phyloP scores from a whole-genome alignment of 1,284 basidiomycete genomes.

The Trichosporon sp. region DNA sequence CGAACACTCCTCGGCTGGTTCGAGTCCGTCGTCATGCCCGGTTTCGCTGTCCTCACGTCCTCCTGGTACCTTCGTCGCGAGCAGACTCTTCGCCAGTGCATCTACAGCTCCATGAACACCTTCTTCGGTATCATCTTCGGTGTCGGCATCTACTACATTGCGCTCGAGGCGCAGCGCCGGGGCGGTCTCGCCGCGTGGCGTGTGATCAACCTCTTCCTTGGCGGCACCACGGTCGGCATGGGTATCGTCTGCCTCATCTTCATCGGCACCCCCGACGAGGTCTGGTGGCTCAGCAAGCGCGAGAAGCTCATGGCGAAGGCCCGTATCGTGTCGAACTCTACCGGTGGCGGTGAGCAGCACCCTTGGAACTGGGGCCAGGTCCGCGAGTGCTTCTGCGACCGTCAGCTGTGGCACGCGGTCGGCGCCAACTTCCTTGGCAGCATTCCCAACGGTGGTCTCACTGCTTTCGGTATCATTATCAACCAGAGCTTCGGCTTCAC shows the following conservation, averaged over 20 bases:
- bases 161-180: conserved; percentile 12
- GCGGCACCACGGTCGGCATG: conserved; percentile 25
- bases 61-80: conserved; percentile 17
- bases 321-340: conserved; percentile 18
- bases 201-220: conserved; percentile 36
- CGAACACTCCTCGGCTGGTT: conserved; percentile 28
- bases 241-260: conserved; percentile 26
- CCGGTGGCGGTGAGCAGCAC: conserved; percentile 18
- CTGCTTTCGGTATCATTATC: conserved; percentile 16
- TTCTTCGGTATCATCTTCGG: conserved; percentile 27
- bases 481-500: conserved; percentile 21
- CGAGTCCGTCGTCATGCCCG: conserved; percentile 29
- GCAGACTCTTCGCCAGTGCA: conserved; percentile 14
- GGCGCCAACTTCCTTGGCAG: conserved; percentile 19
- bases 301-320: conserved; percentile 31
- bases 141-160: conserved; percentile 26
- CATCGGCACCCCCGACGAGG: conserved; percentile 27
- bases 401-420: conserved; percentile 23
- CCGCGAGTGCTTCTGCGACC: conserved; percentile 21
- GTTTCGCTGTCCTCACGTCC: conserved; percentile 21
- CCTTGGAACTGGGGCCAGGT: conserved; percentile 26
- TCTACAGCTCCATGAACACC: conserved; percentile 32
- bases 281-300: conserved; percentile 26
- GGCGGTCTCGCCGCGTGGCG: conserved; percentile 30
- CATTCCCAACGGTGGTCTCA: conserved; percentile 29